A percentile compares a stretch with the other conserved stretches of the same genome.
phyloP scores from a whole-genome alignment of 1,284 basidiomycete species.

The Takashimella tepidaria region DNA sequence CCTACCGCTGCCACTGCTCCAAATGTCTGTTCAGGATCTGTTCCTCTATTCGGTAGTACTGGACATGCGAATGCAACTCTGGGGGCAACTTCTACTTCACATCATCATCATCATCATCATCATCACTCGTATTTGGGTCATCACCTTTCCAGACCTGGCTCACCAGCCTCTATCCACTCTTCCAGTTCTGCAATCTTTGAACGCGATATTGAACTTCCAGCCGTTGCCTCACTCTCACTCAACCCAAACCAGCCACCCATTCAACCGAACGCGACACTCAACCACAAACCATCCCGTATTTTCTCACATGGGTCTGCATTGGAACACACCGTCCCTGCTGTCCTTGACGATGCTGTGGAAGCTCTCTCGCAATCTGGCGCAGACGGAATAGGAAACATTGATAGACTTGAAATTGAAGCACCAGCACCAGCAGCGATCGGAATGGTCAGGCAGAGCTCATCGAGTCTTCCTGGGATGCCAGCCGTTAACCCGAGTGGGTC shows the following conservation, averaged over 20 bases:
- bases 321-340: slow-evolving; percentile 45
- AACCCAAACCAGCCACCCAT: slow-evolving; percentile 19
- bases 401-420: slow-evolving; percentile 42
- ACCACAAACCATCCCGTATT: slow-evolving; percentile 38
- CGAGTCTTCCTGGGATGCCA: slow-evolving; percentile 14
- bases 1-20: background rate
- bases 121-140: slow-evolving; percentile 5
- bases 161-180: slow-evolving; percentile 41
- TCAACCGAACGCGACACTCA: slow-evolving; percentile 17
- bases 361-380: slow-evolving; percentile 30
- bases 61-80: too few relatives aligned
- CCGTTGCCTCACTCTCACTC: slow-evolving; percentile 32
- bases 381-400: slow-evolving; percentile 18
- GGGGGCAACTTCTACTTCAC: background rate
- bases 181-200: slow-evolving; percentile 46
- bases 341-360: slow-evolving; percentile 47
- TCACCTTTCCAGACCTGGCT: slow-evolving; percentile 34
- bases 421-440: slow-evolving; percentile 21
- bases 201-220: slow-evolving; percentile 43
- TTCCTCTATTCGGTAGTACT: background rate
- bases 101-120: slow-evolving; percentile 6
- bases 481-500: background rate
- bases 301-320: slow-evolving; percentile 39
- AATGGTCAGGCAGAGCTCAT: slow-evolving; percentile 33
- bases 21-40: background rate